phyloP scores from a whole-genome alignment of 495 filamentous ascomycete genomes.

The Penicillium odoratum region DNA sequence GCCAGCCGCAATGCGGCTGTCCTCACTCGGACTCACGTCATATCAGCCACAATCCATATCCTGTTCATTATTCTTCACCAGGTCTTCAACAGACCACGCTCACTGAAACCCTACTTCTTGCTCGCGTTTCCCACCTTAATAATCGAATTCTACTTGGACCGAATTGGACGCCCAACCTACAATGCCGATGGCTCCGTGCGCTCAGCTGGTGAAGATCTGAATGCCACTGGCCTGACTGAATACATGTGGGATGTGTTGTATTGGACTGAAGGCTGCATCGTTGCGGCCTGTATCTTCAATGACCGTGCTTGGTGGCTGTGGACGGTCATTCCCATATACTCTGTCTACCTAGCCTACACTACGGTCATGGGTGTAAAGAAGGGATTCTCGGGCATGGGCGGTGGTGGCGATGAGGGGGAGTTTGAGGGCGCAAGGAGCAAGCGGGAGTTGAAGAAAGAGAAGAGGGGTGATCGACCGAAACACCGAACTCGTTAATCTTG shows the following conservation, averaged over 20 bases:
- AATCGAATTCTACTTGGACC: constrained; percentile 83
- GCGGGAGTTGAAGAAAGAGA: constrained; percentile 64
- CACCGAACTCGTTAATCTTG: constrained; percentile 29
- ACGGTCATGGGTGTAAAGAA: constrained; percentile 64
- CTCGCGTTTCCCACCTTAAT: constrained; percentile 71
- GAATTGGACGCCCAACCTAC: constrained; percentile 74
- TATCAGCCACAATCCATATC: constrained; percentile 65
- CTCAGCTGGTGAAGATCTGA: constrained; percentile 81
- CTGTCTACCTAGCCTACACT: constrained; percentile 64
- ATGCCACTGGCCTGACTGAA: constrained; percentile 86
- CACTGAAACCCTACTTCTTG: constrained; percentile 67
- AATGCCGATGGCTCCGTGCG: constrained; percentile 65
- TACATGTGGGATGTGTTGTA: constrained; percentile 98
- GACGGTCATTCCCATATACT: constrained; percentile 68
- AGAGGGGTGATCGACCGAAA: constrained; percentile 52
- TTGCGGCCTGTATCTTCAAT: constrained; percentile 65
- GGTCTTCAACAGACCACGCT: constrained; percentile 63
- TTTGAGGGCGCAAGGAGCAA: constrained; percentile 49
- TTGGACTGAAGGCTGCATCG: constrained; percentile 76
- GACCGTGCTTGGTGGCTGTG: constrained; percentile 78
- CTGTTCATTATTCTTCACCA: constrained; percentile 72
- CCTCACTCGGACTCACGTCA: constrained; percentile 77
- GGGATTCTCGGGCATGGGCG: constrained; percentile 60
- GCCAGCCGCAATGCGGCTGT: constrained; percentile 74
- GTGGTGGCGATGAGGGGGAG: constrained; percentile 25